A percentile compares a stretch with the other conserved stretches of the same genome.
These are phyloP conservation scores for Amylocystis lapponica DNA, from an alignment of 768 basidiomycete species.

Conservation along the genomic window DNA sequence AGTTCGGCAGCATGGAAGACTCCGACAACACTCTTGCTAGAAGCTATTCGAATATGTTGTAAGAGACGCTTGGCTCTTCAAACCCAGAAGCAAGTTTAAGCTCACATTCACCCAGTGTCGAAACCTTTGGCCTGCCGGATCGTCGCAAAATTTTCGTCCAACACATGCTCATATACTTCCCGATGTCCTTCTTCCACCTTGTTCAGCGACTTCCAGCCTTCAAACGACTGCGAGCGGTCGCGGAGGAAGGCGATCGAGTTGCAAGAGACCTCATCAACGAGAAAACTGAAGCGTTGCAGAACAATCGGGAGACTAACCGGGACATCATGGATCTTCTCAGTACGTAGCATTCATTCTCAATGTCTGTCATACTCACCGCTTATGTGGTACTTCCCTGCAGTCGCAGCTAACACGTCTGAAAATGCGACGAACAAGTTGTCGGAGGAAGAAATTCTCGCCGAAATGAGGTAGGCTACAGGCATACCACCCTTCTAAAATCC, in stretches of 20 bases:
- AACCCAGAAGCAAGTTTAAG: not conserved
- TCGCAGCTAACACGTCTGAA: not conserved
- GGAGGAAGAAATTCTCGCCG: not conserved
- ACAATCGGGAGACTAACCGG: not conserved
- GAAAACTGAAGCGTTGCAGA: not conserved
- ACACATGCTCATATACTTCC: not conserved
- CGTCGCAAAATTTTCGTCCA: not conserved
- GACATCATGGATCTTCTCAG: not conserved
- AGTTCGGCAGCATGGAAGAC: not conserved
- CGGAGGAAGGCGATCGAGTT: not conserved
- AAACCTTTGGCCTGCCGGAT: not conserved
- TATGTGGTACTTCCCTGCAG: not conserved
- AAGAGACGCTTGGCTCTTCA: too few relatives aligned
- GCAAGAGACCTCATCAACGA: not conserved
- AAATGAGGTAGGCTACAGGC: not conserved
- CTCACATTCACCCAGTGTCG: not conserved
- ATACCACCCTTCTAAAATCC: not conserved
- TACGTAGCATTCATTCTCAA: not conserved
- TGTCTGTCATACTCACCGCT: not conserved
- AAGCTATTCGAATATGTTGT: not conserved
- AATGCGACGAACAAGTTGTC: not conserved
- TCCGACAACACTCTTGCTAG: not conserved
- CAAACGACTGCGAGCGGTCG: not conserved
- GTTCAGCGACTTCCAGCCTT: not conserved
- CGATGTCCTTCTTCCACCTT: not conserved